Percentiles rank a stretch among this genome's conserved stretches.
Evolutionary conservation across 1,284 basidiomycete species (phyloP).

Genomic region (Anthracocystis walkeri): DNA sequence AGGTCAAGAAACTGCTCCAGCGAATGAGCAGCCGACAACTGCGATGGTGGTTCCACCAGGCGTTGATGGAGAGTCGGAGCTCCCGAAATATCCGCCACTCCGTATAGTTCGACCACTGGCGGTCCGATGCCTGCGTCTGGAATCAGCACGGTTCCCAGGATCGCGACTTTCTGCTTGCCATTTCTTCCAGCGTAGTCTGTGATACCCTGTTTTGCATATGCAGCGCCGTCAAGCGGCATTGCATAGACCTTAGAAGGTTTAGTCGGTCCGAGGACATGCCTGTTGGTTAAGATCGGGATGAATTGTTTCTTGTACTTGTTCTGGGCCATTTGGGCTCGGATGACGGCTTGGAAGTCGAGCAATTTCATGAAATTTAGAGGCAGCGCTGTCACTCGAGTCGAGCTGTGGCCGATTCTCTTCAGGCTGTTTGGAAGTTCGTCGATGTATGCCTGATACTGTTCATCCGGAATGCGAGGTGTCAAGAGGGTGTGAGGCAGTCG

Average conservation of each 20-base stretch:
- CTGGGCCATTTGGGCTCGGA: constrained; percentile 6
- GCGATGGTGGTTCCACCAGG: background rate
- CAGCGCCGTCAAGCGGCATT: background rate
- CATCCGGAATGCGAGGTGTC: background rate
- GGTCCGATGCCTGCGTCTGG: background rate
- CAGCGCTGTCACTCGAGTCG: background rate
- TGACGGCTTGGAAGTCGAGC: background rate
- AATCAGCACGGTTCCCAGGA: background rate
- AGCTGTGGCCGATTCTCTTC: background rate
- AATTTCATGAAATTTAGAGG: background rate
- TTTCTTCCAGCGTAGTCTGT: background rate
- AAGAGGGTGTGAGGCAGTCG: background rate
- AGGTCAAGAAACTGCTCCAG: background rate
- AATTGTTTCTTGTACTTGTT: background rate
- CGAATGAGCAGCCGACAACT: background rate
- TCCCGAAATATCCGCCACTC: background rate
- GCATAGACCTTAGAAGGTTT: background rate
- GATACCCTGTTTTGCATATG: background rate
- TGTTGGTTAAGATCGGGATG: background rate
- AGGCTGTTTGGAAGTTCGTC: background rate
- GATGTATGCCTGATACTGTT: constrained; percentile 1
- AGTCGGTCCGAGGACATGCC: background rate
- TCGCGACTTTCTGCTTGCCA: constrained; percentile 1
- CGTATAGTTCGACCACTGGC: constrained; percentile 5
- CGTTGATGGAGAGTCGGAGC: background rate